These are phyloP conservation scores for Saccharomyces hybrid DNA, from an alignment of 1,139 yeast species.

Conservation along the genomic window DNA sequence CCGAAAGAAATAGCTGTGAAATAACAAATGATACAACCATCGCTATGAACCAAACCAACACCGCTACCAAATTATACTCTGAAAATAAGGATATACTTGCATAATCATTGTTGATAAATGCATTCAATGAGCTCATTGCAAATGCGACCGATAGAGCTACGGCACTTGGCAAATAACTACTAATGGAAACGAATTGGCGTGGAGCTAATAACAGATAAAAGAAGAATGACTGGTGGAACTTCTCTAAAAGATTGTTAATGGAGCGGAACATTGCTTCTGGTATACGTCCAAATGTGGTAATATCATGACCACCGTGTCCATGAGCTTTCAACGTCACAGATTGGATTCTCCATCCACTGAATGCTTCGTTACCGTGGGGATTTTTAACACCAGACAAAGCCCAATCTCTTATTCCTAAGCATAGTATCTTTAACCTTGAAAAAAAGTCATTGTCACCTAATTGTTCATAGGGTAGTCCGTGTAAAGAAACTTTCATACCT, in stretches of 20 bases:
- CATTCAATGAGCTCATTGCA: conserved; percentile 62
- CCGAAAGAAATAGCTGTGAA: conserved; percentile 18
- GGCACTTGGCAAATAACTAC: conserved; percentile 87
- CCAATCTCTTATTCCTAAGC: conserved; percentile 58
- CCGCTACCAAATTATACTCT: conserved; percentile 15
- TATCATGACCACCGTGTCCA: conserved; percentile 46
- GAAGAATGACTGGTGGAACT: conserved; percentile 94
- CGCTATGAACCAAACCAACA: conserved; percentile 13
- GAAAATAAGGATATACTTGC: conserved; percentile 15
- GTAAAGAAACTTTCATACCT: conserved; percentile 61
- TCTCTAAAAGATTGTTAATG: conserved; percentile 85
- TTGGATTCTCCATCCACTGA: conserved; percentile 95
- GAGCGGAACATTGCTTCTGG: conserved; percentile 84
- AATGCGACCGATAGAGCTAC: conserved; percentile 63
- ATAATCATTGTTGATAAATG: conserved; percentile 42
- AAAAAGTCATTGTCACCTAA: conserved; percentile 39
- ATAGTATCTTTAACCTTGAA: conserved; percentile 52
- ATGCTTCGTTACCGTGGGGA: conserved; percentile 74
- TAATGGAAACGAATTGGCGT: conserved; percentile 77
- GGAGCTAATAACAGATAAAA: conserved; percentile 82
- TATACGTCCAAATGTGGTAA: conserved; percentile 86
- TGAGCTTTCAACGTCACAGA: conserved; percentile 70
- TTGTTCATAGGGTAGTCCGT: conserved; percentile 46
- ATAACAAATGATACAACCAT: conserved; percentile 22
- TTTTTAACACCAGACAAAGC: conserved; percentile 63